These are phyloP conservation scores for Funneliformis mosseae DNA, from an alignment of 192 early-diverging fungal species.

Conservation along the genomic window DNA sequence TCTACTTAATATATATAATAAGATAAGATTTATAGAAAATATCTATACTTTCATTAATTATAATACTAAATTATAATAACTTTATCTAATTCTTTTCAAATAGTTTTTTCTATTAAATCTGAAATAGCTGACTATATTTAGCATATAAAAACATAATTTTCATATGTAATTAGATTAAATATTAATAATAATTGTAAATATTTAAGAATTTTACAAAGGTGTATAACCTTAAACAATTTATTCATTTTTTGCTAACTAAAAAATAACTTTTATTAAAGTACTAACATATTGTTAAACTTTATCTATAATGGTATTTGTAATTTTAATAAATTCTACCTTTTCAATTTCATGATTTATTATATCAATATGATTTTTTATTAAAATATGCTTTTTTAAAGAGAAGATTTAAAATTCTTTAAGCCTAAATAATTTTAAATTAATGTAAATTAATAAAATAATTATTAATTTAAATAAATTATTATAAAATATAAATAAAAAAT, in stretches of 20 bases:
- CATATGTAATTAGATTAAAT: not conserved
- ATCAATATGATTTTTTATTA: no score
- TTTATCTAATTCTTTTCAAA: not conserved
- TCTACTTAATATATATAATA: not conserved
- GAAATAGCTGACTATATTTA: not conserved
- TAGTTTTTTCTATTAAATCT: not conserved
- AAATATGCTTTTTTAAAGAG: no score
- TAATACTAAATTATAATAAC: not conserved
- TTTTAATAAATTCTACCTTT: not conserved
- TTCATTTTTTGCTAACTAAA: not conserved
- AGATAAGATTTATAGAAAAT: not conserved
- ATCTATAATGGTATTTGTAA: not conserved
- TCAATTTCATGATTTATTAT: not conserved
- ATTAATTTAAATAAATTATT: no score
- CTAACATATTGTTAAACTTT: not conserved
- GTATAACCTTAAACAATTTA: not conserved
- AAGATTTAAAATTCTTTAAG: no score
- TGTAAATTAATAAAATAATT: no score
- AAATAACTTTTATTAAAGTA: not conserved
- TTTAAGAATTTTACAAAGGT: not conserved
- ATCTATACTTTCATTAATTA: conserved; percentile 11
- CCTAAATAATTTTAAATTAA: no score
- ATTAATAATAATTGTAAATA: not conserved
- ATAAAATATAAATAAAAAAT: no score
- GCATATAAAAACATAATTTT: not conserved